Percentiles rank a stretch among this genome's conserved stretches.
These are phyloP conservation scores for Pestalotiopsis sp. DNA, from an alignment of 2,329 filamentous ascomycete species.

Conservation along the genomic window DNA sequence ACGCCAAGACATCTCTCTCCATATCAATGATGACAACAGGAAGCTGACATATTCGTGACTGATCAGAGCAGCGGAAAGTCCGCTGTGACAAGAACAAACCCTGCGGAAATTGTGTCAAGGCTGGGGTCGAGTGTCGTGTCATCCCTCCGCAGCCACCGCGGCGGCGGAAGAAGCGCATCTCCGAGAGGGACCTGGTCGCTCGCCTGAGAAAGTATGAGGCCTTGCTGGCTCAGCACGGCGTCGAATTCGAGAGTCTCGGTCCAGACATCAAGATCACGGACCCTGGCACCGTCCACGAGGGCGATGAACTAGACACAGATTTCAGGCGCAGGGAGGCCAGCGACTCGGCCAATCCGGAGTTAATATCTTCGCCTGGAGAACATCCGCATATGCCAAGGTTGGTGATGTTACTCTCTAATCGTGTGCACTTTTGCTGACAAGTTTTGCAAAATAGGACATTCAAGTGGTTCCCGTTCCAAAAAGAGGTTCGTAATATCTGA, in stretches of 20 bases:
- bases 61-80: conserved; percentile 69
- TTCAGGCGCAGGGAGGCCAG: conserved; percentile 53
- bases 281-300: conserved; percentile 46
- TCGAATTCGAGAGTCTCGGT: conserved; percentile 69
- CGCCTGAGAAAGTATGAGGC: conserved; percentile 70
- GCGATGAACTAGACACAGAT: conserved; percentile 58
- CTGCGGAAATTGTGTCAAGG: conserved; percentile 69
- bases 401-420: conserved; percentile 12
- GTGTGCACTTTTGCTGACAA: conserved; percentile 12
- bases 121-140: conserved; percentile 62
- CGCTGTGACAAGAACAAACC: conserved; percentile 74
- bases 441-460: conserved; percentile 29
- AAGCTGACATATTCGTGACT: not conserved
- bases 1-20: not conserved
- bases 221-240: conserved; percentile 65
- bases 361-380: conserved; percentile 29
- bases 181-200: conserved; percentile 70
- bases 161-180: conserved; percentile 63
- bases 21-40: not conserved
- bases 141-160: conserved; percentile 58
- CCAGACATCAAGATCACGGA: conserved; percentile 46
- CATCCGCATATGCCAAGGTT: conserved; percentile 30
- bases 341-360: conserved; percentile 39
- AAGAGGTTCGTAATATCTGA: conserved; percentile 42
- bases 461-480: conserved; percentile 54